phyloP scores from a whole-genome alignment of 2,329 filamentous ascomycete genomes.

The Cucurbitaria berberidis region DNA sequence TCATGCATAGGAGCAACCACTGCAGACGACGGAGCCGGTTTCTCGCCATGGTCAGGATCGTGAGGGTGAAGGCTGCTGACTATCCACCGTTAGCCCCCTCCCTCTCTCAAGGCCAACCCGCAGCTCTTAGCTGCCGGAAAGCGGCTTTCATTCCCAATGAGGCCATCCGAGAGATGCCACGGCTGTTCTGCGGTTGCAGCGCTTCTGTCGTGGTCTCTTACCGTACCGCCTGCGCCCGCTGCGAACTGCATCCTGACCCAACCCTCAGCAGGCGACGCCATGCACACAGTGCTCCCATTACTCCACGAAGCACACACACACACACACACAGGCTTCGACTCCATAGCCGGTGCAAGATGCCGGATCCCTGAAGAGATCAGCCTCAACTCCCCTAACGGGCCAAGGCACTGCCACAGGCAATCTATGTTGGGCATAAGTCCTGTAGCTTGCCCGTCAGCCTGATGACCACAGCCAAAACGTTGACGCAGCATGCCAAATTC shows the following conservation, averaged over 20 bases:
- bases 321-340: not conserved
- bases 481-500: not conserved
- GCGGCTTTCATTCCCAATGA: slow-evolving; percentile 39
- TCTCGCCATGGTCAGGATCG: not conserved
- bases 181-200: slow-evolving; percentile 37
- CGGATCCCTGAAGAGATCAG: slow-evolving; percentile 16
- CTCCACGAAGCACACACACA: too few relatives aligned
- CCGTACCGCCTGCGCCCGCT: too few relatives aligned
- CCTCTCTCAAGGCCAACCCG: too few relatives aligned
- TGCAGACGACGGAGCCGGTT: not conserved
- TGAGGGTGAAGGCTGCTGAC: not conserved
- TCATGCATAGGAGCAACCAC: slow-evolving; percentile 10
- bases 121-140: too few relatives aligned
- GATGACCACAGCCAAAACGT: not conserved
- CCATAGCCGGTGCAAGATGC: slow-evolving; percentile 14
- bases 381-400: slow-evolving; percentile 9
- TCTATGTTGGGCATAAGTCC: slow-evolving; percentile 1
- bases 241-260: slow-evolving; percentile 26
- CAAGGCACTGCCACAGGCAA: not conserved
- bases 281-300: not conserved
- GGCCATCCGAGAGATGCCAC: slow-evolving; percentile 21
- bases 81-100: not conserved
- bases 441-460: not conserved
- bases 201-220: slow-evolving; percentile 17
- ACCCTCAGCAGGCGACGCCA: not conserved